A percentile compares a stretch with the other conserved stretches of the same genome.
These are phyloP conservation scores for Protostelium mycophagum DNA, from an alignment of 78 protist genomes.

Conservation along the genomic window DNA sequence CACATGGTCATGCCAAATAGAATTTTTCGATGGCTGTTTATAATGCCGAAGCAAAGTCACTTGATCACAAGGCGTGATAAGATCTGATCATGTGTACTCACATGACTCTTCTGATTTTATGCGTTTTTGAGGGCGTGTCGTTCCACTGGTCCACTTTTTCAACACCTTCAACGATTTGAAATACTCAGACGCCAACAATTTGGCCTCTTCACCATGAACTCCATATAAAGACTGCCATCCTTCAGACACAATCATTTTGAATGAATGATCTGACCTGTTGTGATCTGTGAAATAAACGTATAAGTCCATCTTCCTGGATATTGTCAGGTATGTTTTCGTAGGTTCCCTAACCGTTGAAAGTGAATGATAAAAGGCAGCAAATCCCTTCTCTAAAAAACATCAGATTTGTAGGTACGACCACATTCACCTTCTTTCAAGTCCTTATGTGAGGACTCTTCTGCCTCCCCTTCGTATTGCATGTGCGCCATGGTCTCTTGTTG, in stretches of 20 bases:
- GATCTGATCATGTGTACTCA: not conserved
- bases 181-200: not conserved
- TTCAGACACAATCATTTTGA: not conserved
- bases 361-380: not conserved
- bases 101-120: not conserved
- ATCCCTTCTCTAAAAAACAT: not conserved
- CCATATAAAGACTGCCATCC: not conserved
- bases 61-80: not conserved
- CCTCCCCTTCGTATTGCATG: not conserved
- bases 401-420: too few species aligned
- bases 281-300: not conserved
- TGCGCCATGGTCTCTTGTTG: too few species aligned
- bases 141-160: not conserved
- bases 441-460: not conserved
- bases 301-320: not conserved
- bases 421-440: not conserved
- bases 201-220: not conserved
- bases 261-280: not conserved
- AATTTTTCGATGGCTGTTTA: too few species aligned
- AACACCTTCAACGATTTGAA: not conserved
- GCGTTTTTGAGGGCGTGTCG: not conserved
- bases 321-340: not conserved
- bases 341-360: not conserved
- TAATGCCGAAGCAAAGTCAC: not conserved
- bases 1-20: too few species aligned